Base-by-base conservation (phyloP, 768 basidiomycete genomes). In the Hemileccinum rubropunctum region DNA sequence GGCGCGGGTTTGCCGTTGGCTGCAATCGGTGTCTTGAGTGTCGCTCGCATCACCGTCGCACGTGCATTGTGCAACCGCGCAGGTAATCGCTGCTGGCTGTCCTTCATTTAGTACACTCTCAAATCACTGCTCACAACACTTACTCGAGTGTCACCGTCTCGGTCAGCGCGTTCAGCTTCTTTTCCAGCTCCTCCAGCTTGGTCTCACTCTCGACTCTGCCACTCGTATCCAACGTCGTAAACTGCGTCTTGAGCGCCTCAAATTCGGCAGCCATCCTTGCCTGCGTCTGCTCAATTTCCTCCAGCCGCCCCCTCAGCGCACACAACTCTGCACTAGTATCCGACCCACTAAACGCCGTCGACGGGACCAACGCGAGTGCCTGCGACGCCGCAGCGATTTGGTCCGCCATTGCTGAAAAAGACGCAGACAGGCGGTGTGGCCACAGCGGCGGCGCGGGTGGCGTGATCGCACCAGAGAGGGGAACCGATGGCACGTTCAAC, bases 301-400 rank as follows among this genome's bases (percentile, higher is more conserved):
- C 70, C 18, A 75, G 48, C 2, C 69, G 59, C 17, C 48, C 41
- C 33, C 42, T 53, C 23, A 73, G 58, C 12, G 40, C 43, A 3
- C 47, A 52, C 33, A 70, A 34, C 30, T 59, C 51, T 0, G 45
- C 35, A 13, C 45, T 7, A 38, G 42, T 12, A 21, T 59, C 61
- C 7, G 45, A 45, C 48, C 53, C 52, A 35, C 50, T 62, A 41
- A 51, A 61, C 8, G 60, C 53, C 4, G 62, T 51, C 32, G 61
- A 38, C 9, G 63, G 67, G 12, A 64, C 58, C 21, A 59, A 56
- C 8, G 70, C 63, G 34, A 74, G 64, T 13, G 70, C 71, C 34
- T 70, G 70, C 12, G 71, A 71, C n/a, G 74, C 70, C 1, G 67
- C 66, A n/a, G 62, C 60, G 46, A 75, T 73, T 58, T 75, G 71